These are phyloP conservation scores for Angomonas ambiguus DNA, from an alignment of 208 protist species.

Conservation along the genomic window DNA sequence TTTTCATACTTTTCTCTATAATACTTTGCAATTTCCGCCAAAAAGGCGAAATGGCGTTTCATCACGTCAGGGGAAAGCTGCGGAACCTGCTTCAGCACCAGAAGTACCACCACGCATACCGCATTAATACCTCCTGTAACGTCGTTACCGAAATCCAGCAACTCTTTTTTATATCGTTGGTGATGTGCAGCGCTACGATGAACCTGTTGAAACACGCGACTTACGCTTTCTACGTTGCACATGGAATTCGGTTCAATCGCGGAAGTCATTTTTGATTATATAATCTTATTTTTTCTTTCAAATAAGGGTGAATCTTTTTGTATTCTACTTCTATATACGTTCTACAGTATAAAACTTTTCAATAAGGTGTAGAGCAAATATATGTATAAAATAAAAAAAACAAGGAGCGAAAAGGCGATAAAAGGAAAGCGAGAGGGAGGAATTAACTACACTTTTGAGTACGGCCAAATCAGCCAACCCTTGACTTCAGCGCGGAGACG, in stretches of 20 bases:
- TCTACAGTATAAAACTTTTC: too few relatives aligned
- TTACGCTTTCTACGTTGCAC: conserved; percentile 19
- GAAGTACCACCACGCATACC: conserved; percentile 52
- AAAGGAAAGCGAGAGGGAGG: background rate
- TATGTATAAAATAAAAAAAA: conserved; percentile 6
- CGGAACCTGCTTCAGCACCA: conserved; percentile 70
- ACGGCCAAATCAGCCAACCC: background rate
- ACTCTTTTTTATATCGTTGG: conserved; percentile 50
- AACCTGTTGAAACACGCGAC: conserved; percentile 71
- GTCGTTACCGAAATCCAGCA: conserved; percentile 28
- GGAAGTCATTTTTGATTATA: background rate
- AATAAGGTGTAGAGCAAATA: too few relatives aligned
- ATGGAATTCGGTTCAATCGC: background rate
- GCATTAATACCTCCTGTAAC: conserved; percentile 18
- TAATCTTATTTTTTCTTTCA: conserved; percentile 1
- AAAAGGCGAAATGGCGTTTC: conserved; percentile 74
- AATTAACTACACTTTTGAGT: background rate
- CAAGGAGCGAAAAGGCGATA: background rate
- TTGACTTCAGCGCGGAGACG: too few relatives aligned
- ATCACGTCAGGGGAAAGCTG: conserved; percentile 66
- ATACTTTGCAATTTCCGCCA: conserved; percentile 54
- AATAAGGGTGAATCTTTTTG: background rate
- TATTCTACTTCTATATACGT: too few relatives aligned
- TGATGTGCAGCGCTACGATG: conserved; percentile 73
- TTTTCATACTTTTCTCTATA: conserved; percentile 49